Percentiles rank a stretch among this genome's conserved stretches.
phyloP scores from a whole-genome alignment of 2,329 filamentous ascomycete genomes.

The Rutstroemia sp. region DNA sequence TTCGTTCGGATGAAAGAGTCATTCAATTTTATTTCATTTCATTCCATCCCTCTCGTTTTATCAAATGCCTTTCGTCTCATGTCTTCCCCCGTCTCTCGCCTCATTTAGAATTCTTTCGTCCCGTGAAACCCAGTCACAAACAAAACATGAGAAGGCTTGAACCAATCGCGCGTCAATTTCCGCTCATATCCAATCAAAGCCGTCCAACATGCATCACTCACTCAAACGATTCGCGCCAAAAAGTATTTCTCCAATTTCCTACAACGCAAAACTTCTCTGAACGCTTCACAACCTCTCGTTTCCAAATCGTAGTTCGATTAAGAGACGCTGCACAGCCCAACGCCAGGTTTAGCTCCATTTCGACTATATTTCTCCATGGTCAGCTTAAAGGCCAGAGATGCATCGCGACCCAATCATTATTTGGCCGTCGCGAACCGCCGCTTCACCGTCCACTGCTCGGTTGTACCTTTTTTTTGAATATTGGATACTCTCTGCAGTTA shows the following conservation, averaged over 20 bases:
- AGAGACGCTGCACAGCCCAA: constrained; percentile 20
- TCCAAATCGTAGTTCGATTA: constrained; percentile 6
- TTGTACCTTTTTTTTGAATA: constrained; percentile 16
- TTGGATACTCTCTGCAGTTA: neutral
- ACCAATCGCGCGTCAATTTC: constrained; percentile 5
- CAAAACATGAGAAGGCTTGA: neutral
- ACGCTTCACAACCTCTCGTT: constrained; percentile 24
- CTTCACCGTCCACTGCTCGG: constrained; percentile 13
- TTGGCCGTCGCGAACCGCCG: constrained; percentile 12
- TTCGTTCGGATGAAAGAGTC: too few species aligned
- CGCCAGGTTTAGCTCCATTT: neutral
- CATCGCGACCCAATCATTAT: neutral
- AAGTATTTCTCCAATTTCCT: neutral
- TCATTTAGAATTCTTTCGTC: too few species aligned
- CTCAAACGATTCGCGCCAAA: neutral
- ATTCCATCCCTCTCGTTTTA: too few species aligned
- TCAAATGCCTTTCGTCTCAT: too few species aligned
- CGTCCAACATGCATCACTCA: neutral
- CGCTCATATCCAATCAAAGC: constrained; percentile 4
- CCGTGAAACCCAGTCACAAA: neutral
- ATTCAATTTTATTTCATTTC: too few species aligned
- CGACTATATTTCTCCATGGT: neutral
- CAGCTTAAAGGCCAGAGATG: neutral
- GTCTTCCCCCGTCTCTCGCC: too few species aligned
- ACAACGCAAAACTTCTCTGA: constrained; percentile 5